A percentile compares a stretch with the other conserved stretches of the same genome.
Conservation (phyloP, 2,329 filamentous ascomycete genomes). For the Xylaria sp. region DNA sequence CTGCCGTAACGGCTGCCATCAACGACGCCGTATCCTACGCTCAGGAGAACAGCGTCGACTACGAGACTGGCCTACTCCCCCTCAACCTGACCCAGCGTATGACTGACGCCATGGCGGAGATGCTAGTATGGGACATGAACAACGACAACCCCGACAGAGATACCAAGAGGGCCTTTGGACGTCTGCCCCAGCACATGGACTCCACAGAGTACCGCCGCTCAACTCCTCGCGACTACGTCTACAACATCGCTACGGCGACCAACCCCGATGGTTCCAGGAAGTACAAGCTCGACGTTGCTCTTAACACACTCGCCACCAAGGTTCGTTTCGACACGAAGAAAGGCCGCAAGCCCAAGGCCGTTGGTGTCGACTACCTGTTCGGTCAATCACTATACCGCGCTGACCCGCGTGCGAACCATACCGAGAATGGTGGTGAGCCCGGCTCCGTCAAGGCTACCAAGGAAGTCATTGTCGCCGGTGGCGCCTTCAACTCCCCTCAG, state of each 20-base stretch:
- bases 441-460: conserved; percentile 54
- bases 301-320: conserved; percentile 60
- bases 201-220: conserved; percentile 64
- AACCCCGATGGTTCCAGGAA: conserved; percentile 59
- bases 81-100: conserved; percentile 40
- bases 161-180: conserved; percentile 51
- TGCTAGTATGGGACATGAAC: conserved; percentile 61
- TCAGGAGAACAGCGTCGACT: conserved; percentile 36
- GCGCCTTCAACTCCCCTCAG: conserved; percentile 65
- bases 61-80: conserved; percentile 39
- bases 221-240: conserved; percentile 60
- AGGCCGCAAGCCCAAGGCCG: conserved; percentile 54
- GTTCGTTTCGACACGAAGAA: conserved; percentile 55
- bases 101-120: conserved; percentile 33
- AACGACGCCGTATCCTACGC: conserved; percentile 29
- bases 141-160: conserved; percentile 56
- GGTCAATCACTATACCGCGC: conserved; percentile 60
- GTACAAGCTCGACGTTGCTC: conserved; percentile 67
- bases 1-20: conserved; percentile 27
- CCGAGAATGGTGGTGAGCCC: conserved; percentile 43
- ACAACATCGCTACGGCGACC: conserved; percentile 45
- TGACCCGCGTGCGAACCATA: conserved; percentile 50
- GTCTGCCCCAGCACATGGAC: conserved; percentile 68
- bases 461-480: conserved; percentile 63
- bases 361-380: conserved; percentile 61